Evolutionary conservation across 805 yeast species (phyloP).

Genomic region (Candida rishiriensis): DNA sequence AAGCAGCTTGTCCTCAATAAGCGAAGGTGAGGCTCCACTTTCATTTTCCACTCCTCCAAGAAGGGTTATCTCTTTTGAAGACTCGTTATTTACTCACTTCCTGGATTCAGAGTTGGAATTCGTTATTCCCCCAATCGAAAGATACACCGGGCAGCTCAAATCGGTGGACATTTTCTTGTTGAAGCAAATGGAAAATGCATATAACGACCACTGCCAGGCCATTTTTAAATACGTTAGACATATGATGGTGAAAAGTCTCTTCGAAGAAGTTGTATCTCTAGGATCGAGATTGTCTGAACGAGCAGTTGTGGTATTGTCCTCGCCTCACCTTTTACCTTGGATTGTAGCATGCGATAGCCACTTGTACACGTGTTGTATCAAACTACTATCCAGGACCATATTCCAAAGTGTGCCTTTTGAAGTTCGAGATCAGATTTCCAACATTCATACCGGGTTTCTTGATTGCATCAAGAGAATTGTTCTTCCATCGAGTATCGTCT

Average conservation of each 20-base stretch:
- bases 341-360: constrained; percentile 59
- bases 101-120: constrained; percentile 9
- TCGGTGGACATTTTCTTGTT: constrained; percentile 7
- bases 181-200: constrained; percentile 44
- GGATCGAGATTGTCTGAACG: constrained; percentile 54
- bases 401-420: constrained; percentile 55
- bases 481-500: constrained; percentile 47
- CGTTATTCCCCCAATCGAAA: constrained; percentile 12
- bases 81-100: constrained; percentile 8
- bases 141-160: constrained; percentile 8
- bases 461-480: constrained; percentile 39
- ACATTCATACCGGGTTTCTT: constrained; percentile 46
- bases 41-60: neutral
- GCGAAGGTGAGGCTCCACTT: neutral
- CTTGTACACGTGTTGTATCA: constrained; percentile 51
- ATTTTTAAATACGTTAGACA: constrained; percentile 62
- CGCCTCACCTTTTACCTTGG: constrained; percentile 54
- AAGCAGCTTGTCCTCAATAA: neutral
- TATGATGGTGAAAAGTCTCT: constrained; percentile 60
- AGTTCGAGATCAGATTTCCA: constrained; percentile 50
- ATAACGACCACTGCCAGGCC: constrained; percentile 58
- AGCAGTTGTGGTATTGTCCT: constrained; percentile 52
- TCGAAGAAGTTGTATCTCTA: constrained; percentile 49
- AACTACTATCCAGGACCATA: constrained; percentile 58
- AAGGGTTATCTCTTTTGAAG: constrained; percentile 10